Conservation (phyloP, 169 alveolate species). For the Cytauxzoon felis region DNA sequence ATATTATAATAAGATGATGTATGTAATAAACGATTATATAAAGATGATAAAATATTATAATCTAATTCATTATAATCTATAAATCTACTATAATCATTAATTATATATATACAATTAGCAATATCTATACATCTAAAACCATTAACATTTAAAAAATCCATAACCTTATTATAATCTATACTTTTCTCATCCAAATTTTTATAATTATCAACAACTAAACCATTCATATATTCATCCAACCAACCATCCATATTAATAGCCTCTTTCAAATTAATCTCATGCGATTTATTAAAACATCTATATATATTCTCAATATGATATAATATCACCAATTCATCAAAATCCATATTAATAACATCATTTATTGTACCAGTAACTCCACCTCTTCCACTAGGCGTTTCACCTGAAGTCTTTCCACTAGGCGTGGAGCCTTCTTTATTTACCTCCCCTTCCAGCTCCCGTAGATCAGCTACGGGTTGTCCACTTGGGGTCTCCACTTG, state of each 20-base stretch:
- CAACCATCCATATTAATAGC: neutral
- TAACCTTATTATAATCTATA: neutral
- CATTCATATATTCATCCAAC: neutral
- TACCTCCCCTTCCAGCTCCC: too few species aligned
- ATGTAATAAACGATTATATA: neutral
- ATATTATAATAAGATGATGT: neutral
- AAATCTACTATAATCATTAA: conserved; percentile 16
- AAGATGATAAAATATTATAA: neutral
- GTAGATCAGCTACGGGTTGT: too few species aligned
- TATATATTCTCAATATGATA: too few species aligned
- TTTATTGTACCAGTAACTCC: too few species aligned
- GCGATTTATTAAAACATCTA: too few species aligned
- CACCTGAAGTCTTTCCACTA: too few species aligned
- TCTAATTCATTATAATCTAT: neutral
- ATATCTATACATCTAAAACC: conserved; percentile 20
- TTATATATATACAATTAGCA: neutral
- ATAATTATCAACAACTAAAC: neutral
- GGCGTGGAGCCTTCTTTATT: too few species aligned
- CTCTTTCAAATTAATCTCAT: neutral
- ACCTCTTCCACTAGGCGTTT: too few species aligned
- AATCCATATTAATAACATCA: too few species aligned
- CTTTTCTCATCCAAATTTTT: neutral
- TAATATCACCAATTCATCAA: too few species aligned
- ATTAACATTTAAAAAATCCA: neutral
- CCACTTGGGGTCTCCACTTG: too few species aligned